Conservation (phyloP, 305 asterid genomes). For the Fraxinus albicans region DNA sequence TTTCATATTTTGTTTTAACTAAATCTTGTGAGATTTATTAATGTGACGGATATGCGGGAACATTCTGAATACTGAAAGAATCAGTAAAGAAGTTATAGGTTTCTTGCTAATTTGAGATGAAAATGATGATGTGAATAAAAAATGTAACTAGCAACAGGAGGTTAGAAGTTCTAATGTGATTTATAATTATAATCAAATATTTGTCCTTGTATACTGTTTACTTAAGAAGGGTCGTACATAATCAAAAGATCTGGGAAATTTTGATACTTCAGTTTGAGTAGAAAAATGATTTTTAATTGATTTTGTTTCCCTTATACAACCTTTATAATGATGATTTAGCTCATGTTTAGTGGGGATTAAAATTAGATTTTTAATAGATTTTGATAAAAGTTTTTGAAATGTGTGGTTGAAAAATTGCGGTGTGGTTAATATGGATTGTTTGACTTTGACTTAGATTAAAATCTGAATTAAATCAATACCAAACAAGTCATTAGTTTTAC, state of each 20-base stretch:
- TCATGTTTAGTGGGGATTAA: too few species aligned
- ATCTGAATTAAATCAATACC: too few species aligned
- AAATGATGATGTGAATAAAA: not conserved
- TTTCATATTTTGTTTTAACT: not conserved
- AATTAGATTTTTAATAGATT: too few species aligned
- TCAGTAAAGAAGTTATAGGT: not conserved
- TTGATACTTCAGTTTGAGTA: not conserved
- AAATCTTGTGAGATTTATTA: not conserved
- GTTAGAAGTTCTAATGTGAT: not conserved
- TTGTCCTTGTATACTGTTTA: not conserved
- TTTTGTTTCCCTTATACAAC: not conserved
- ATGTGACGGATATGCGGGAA: not conserved
- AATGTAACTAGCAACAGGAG: not conserved
- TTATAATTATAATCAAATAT: not conserved
- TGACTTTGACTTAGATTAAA: too few species aligned
- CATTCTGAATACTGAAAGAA: not conserved
- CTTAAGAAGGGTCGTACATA: not conserved
- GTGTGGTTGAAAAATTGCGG: too few species aligned
- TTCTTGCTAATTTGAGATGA: not conserved
- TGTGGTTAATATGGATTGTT: too few species aligned
- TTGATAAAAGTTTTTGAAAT: too few species aligned
- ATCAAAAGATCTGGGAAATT: not conserved
- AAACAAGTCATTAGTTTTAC: not conserved
- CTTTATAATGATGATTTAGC: not conserved
- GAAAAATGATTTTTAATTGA: not conserved